Conservation (phyloP, 2,329 filamentous ascomycete species). For the Chaetomium sp. region DNA sequence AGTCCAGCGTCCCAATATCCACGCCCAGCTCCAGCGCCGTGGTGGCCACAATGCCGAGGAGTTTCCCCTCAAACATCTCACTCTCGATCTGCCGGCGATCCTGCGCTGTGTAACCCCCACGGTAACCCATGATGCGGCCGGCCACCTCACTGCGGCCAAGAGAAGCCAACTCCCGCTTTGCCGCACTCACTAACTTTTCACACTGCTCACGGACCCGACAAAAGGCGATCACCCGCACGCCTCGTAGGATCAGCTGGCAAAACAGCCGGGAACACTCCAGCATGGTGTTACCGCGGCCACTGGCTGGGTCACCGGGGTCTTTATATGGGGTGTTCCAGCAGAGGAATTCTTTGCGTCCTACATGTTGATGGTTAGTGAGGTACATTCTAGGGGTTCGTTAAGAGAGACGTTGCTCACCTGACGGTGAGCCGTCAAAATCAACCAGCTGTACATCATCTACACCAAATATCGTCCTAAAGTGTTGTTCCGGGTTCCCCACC, state of each 20-base stretch:
- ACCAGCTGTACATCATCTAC: conserved; percentile 73
- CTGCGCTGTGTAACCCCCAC: conserved; percentile 88
- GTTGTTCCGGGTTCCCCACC: conserved; percentile 82
- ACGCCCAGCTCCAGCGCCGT: conserved; percentile 90
- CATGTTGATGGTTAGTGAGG: neutral
- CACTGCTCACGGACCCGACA: conserved; percentile 83
- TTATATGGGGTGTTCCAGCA: conserved; percentile 98
- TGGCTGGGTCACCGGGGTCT: conserved; percentile 78
- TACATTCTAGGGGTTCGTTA: neutral
- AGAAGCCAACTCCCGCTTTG: conserved; percentile 68
- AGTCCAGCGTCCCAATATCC: conserved; percentile 90
- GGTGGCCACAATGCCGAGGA: conserved; percentile 89
- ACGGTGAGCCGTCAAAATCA: conserved; percentile 88
- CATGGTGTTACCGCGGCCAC: conserved; percentile 76
- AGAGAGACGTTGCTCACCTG: conserved; percentile 41
- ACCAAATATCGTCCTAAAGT: conserved; percentile 93
- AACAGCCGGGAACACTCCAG: conserved; percentile 85
- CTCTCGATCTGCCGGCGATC: conserved; percentile 82
- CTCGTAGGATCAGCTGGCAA: conserved; percentile 79
- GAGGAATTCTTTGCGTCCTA: conserved; percentile 74
- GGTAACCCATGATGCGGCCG: conserved; percentile 85
- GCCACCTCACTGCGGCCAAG: conserved; percentile 70
- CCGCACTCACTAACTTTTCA: conserved; percentile 72
- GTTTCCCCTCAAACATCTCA: conserved; percentile 94
- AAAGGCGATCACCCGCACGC: conserved; percentile 88